Conservation (phyloP, 306 rosid species). For the Dryas octopetala region DNA sequence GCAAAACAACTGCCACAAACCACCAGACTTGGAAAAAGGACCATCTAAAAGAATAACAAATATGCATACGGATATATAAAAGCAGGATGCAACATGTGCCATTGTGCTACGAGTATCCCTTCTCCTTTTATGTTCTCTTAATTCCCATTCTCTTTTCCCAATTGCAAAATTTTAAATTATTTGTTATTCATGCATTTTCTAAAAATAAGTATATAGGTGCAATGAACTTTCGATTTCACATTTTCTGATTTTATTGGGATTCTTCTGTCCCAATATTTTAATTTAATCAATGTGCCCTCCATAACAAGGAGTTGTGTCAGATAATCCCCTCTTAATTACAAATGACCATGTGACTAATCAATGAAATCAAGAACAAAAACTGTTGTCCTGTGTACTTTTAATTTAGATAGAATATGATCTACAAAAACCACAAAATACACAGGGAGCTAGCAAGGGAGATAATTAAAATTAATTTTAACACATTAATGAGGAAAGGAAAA, state of each 20-base stretch:
- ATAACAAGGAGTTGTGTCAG: too few relatives aligned
- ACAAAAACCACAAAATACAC: neutral
- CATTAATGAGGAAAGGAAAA: constrained; percentile 14
- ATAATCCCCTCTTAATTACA: too few relatives aligned
- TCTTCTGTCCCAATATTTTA: neutral
- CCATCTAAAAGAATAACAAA: constrained; percentile 2
- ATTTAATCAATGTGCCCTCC: too few relatives aligned
- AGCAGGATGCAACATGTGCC: neutral
- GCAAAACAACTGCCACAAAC: constrained; percentile 75
- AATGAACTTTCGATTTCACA: neutral
- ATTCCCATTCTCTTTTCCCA: neutral
- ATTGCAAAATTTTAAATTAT: neutral
- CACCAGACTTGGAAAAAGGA: constrained; percentile 28
- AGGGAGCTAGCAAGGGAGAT: neutral
- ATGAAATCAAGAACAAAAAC: too few relatives aligned
- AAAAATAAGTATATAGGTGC: neutral
- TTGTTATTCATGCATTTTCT: neutral
- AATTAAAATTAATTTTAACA: constrained; percentile 17
- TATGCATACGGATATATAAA: neutral
- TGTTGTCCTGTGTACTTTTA: too few relatives aligned
- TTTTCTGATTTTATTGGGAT: neutral
- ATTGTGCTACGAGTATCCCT: neutral
- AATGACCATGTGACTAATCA: too few relatives aligned
- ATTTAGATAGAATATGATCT: neutral
- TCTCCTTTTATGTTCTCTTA: neutral